Conservation (phyloP, 1,284 basidiomycete species). For the Naganishia albida region DNA sequence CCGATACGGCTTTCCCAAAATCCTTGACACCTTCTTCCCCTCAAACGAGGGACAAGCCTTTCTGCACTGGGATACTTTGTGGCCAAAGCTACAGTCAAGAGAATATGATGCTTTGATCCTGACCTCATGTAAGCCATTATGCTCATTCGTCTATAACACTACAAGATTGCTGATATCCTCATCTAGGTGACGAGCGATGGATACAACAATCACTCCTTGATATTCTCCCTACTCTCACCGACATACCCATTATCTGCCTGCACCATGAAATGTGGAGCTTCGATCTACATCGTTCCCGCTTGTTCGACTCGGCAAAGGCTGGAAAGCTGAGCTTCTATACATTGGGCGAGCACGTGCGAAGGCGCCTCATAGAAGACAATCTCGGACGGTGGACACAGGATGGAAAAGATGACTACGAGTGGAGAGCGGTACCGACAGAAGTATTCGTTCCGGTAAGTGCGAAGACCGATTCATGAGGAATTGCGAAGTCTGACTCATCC, state of each 20-base stretch:
- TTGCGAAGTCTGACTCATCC: not conserved
- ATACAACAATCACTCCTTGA: not conserved
- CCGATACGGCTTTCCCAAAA: constrained; percentile 15
- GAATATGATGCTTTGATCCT: constrained; percentile 27
- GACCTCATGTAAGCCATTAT: constrained; percentile 18
- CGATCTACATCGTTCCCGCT: not conserved
- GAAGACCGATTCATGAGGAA: too few species aligned
- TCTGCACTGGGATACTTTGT: not conserved
- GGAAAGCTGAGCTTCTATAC: constrained; percentile 14
- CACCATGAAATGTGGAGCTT: constrained; percentile 25
- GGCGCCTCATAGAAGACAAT: not conserved
- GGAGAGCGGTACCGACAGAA: constrained; percentile 11
- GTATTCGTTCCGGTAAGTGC: constrained; percentile 18
- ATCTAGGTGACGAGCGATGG: constrained; percentile 23
- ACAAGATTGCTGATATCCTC: not conserved
- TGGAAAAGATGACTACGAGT: constrained; percentile 5
- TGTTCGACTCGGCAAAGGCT: constrained; percentile 1
- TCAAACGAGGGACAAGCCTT: not conserved
- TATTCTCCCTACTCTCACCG: constrained; percentile 3
- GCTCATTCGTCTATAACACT: too few species aligned
- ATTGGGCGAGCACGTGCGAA: constrained; percentile 8
- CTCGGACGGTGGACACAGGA: not conserved
- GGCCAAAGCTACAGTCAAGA: constrained; percentile 4
- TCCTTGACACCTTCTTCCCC: constrained; percentile 18
- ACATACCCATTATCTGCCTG: constrained; percentile 23